Base-by-base conservation (phyloP, 371 early-diverging fungal species). In the Haplosporangium sp. region DNA sequence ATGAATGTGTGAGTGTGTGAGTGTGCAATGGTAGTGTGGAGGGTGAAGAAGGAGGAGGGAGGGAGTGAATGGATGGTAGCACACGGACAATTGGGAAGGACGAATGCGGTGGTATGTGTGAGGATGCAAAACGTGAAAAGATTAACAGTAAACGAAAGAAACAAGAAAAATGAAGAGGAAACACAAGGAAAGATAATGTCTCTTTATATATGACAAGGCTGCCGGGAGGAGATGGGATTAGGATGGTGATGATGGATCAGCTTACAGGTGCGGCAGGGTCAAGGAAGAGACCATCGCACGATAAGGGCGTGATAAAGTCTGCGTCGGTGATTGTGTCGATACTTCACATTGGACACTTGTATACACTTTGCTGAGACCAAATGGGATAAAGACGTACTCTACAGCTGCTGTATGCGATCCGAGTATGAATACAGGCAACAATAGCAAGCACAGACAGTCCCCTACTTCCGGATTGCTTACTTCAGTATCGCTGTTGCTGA, bases 161-260 rank as follows among this genome's bases (percentile, higher is more conserved):
- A n/a, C 36, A 47, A 36, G 43, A 51, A 46, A 20, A 41, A 23
- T 56, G 56, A 13, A n/a, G 38, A 46, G 18, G 76, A 76, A 76
- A 70, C 76, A 76, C 76, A 76, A 65, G 76, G 70, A 76, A 76
- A 76, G 76, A 76, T 76, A 76, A 67, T 67, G 47, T 21, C 59
- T 45, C 67, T 48, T 70, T 74, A 65, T 70, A 70, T 70, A 76
- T 43, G 55, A 14, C 9, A 38, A 52, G 51, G 46, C 21, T 59
- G 59, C 47, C 67, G 55, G 62, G 51, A 51, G 38, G 43, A 38
- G 38, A 50, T 56, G 52, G 10, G 43, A 59, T 6, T 40, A 50
- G 54, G 37, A 36, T 23, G 23, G 23, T 20, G 9, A 10, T 47
- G 12, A 54, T 18, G n/a, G 21, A 20, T 18, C 10, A 12, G 41